These are phyloP conservation scores for Dryadomyces sulphureus DNA, from an alignment of 2,329 filamentous ascomycete species.

Conservation along the genomic window DNA sequence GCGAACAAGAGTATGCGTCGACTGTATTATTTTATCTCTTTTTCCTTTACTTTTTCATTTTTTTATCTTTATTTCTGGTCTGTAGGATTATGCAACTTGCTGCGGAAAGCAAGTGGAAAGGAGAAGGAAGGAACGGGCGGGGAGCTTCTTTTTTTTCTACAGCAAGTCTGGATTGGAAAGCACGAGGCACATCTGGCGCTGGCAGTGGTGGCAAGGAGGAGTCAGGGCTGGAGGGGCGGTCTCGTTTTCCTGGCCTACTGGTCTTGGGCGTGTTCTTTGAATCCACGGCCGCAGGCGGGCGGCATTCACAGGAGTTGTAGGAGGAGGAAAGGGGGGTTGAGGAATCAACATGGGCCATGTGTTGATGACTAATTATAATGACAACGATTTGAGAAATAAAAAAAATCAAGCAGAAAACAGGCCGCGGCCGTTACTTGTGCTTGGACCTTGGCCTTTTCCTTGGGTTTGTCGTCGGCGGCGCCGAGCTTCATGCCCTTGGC, in stretches of 20 bases:
- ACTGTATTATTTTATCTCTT: background rate
- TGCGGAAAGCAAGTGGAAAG: background rate
- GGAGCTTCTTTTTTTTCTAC: too few relatives aligned
- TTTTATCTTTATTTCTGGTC: background rate
- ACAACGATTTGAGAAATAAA: too few relatives aligned
- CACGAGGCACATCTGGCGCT: background rate
- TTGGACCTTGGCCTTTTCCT: background rate
- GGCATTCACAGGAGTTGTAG: background rate
- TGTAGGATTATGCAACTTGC: background rate
- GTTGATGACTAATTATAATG: too few relatives aligned
- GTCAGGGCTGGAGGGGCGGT: too few relatives aligned
- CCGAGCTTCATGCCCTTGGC: background rate
- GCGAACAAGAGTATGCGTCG: background rate
- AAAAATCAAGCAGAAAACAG: too few relatives aligned
- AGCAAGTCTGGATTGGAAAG: background rate
- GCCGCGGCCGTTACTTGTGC: background rate
- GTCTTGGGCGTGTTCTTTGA: background rate
- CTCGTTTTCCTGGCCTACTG: background rate
- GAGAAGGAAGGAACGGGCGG: background rate
- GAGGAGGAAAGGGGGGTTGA: too few relatives aligned
- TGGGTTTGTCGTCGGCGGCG: too few relatives aligned
- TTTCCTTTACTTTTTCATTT: background rate
- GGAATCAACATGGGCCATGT: too few relatives aligned
- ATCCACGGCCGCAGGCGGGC: background rate
- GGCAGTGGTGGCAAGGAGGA: background rate